A percentile compares a stretch with the other conserved stretches of the same genome.
phyloP scores from a whole-genome alignment of 495 filamentous ascomycete genomes.

The Chaetomium tenue region DNA sequence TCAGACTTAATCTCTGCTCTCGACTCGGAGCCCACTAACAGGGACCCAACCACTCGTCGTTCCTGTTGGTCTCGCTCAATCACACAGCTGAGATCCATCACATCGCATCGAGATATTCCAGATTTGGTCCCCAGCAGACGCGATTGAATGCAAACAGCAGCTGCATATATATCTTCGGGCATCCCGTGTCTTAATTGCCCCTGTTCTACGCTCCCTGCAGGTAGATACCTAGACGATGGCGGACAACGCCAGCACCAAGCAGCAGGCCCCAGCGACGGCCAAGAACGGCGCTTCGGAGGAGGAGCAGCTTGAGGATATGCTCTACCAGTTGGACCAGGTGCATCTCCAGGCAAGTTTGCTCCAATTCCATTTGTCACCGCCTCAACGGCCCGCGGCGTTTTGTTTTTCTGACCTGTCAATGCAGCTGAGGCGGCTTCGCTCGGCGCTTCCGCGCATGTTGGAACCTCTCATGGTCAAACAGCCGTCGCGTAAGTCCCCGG shows the following conservation, averaged over 20 bases:
- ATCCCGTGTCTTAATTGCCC: neutral
- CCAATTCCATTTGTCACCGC: neutral
- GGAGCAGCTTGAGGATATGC: slow-evolving; percentile 36
- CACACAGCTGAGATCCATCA: slow-evolving; percentile 9
- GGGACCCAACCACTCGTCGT: neutral
- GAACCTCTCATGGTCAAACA: slow-evolving; percentile 42
- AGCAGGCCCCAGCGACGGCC: slow-evolving; percentile 17
- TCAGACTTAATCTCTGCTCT: neutral
- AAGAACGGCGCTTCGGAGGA: slow-evolving; percentile 34
- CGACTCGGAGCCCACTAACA: neutral
- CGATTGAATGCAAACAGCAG: neutral
- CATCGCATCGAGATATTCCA: slow-evolving; percentile 15
- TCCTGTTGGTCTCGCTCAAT: slow-evolving; percentile 1
- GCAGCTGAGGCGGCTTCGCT: slow-evolving; percentile 46
- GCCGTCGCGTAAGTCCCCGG: slow-evolving; percentile 36
- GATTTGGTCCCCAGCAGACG: neutral
- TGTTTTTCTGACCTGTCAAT: slow-evolving; percentile 24
- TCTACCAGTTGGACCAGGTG: slow-evolving; percentile 41
- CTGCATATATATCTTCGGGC: slow-evolving; percentile 11
- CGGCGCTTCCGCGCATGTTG: slow-evolving; percentile 48
- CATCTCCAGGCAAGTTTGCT: slow-evolving; percentile 43
- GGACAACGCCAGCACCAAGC: slow-evolving; percentile 22
- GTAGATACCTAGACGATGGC: slow-evolving; percentile 25
- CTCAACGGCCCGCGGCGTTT: neutral
- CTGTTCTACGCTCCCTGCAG: slow-evolving; percentile 5